Conservation (phyloP, 345 rosid species). For the Lagerstroemia speciosa region DNA sequence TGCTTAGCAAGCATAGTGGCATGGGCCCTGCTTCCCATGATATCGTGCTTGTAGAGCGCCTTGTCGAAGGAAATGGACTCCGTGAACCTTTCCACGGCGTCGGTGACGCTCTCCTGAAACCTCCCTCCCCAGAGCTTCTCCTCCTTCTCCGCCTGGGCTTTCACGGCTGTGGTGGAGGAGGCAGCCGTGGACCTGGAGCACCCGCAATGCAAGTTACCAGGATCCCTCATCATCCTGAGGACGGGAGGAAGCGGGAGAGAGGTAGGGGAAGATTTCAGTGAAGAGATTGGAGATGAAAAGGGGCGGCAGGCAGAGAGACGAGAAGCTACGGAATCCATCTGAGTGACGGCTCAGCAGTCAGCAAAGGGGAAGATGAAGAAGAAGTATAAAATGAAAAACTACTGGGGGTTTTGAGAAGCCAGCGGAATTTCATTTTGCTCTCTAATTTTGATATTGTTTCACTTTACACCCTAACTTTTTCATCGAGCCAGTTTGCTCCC, state of each 20-base stretch:
- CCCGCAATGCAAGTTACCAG: neutral
- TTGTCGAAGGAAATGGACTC: slow-evolving; percentile 90
- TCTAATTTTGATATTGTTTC: neutral
- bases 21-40: slow-evolving; percentile 88
- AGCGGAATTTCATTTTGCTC: neutral
- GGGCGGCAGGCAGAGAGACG: neutral
- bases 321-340: neutral
- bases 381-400: neutral
- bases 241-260: neutral
- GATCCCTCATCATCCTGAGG: neutral
- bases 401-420: neutral
- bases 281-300: neutral
- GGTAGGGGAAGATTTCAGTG: neutral
- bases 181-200: neutral
- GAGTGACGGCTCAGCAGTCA: neutral
- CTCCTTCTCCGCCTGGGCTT: slow-evolving; percentile 36
- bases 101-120: slow-evolving; percentile 83
- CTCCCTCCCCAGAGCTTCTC: slow-evolving; percentile 94
- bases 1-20: slow-evolving; percentile 87
- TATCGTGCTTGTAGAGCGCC: slow-evolving; percentile 79
- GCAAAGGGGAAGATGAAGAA: neutral
- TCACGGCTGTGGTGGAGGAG: neutral
- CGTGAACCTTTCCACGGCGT: slow-evolving; percentile 77
- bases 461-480: neutral
- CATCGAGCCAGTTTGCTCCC: too few species aligned